Evolutionary conservation across 345 rosid species (phyloP).

Genomic region (Populus nigra): DNA sequence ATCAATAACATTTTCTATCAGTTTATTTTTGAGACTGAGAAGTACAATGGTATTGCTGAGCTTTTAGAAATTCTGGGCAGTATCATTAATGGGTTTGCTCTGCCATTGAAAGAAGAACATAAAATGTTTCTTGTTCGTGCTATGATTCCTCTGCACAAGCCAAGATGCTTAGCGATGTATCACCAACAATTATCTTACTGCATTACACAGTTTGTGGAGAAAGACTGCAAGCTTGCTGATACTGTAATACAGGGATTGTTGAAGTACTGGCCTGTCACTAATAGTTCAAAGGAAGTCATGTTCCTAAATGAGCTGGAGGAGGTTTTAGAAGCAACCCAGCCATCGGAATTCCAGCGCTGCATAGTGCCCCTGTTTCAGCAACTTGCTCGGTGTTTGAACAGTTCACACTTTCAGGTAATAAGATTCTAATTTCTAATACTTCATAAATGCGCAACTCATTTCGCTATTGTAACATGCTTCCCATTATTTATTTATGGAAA

Average conservation of each 20-base stretch:
- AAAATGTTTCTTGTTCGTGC: slow-evolving; percentile 72
- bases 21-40: slow-evolving; percentile 78
- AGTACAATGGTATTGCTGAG: slow-evolving; percentile 83
- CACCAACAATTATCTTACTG: slow-evolving; percentile 89
- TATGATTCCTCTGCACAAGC: slow-evolving; percentile 79
- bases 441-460: not conserved
- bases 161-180: slow-evolving; percentile 74
- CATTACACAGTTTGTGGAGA: slow-evolving; percentile 80
- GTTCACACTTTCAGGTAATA: slow-evolving; percentile 84
- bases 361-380: slow-evolving; percentile 78
- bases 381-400: slow-evolving; percentile 69
- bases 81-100: slow-evolving; percentile 84
- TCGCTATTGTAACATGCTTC: not conserved
- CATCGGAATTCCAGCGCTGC: slow-evolving; percentile 74
- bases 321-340: slow-evolving; percentile 76
- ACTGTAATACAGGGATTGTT: slow-evolving; percentile 68
- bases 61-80: slow-evolving; percentile 87
- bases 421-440: slow-evolving; percentile 3
- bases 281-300: slow-evolving; percentile 93
- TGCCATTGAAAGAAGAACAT: slow-evolving; percentile 94
- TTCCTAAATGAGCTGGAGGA: slow-evolving; percentile 88
- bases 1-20: slow-evolving; percentile 73
- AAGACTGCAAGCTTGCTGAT: slow-evolving; percentile 86
- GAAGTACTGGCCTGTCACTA: slow-evolving; percentile 89
- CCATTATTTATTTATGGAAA: not conserved